These are phyloP conservation scores for Helicosporidium sp. DNA, from an alignment of 139 green algal species.

Conservation along the genomic window DNA sequence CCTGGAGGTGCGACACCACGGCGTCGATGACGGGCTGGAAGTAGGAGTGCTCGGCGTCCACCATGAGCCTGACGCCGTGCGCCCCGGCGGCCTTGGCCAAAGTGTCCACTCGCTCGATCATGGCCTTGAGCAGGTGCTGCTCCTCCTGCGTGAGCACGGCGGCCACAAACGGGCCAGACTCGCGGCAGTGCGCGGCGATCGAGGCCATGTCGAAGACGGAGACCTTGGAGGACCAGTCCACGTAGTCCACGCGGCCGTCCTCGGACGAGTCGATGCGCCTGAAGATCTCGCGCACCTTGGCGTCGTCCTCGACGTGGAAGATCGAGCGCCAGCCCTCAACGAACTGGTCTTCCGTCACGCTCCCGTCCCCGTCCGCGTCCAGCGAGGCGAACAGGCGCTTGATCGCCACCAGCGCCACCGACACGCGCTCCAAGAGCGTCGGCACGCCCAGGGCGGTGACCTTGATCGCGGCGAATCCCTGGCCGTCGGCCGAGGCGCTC, in stretches of 20 bases:
- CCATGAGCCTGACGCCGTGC: constrained; percentile 45
- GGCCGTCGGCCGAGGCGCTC: constrained; percentile 20
- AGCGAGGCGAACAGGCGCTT: constrained; percentile 41
- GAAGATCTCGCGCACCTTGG: constrained; percentile 18
- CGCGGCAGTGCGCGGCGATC: constrained; percentile 30
- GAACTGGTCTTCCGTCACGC: constrained; percentile 27
- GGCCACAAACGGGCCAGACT: constrained; percentile 20
- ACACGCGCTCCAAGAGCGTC: constrained; percentile 49
- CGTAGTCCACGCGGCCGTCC: constrained; percentile 30
- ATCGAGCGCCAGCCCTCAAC: constrained; percentile 16
- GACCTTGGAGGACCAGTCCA: constrained; percentile 23
- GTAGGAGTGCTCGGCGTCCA: constrained; percentile 77
- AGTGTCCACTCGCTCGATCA: constrained; percentile 38
- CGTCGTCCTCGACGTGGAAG: constrained; percentile 21
- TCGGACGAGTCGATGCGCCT: constrained; percentile 16
- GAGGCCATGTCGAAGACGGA: constrained; percentile 15
- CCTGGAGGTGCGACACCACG: constrained; percentile 43
- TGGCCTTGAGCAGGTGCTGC: constrained; percentile 37
- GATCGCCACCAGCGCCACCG: constrained; percentile 27
- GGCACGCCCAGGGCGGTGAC: constrained; percentile 69
- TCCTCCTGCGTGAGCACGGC: constrained; percentile 35
- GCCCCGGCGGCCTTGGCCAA: constrained; percentile 18
- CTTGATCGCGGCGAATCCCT: constrained; percentile 68
- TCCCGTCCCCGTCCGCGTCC: constrained; percentile 38
- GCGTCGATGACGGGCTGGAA: constrained; percentile 77